Evolutionary conservation across 441 rosid species (phyloP), one percentile per base, ranked within the genome.

Genomic region (Gossypium schwendimanii): DNA sequence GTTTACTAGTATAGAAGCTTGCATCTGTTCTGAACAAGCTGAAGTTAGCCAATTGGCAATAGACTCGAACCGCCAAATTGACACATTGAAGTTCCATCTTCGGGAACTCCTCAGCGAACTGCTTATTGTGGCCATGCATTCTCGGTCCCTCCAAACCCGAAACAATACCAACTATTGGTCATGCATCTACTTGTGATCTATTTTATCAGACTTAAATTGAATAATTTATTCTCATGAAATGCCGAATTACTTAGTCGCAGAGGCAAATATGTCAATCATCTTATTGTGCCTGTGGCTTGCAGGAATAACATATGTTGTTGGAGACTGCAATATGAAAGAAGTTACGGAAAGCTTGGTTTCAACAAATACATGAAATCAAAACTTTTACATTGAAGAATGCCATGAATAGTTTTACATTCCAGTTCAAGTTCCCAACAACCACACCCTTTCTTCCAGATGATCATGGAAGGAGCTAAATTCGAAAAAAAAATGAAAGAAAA

Each of bases 381-480:
- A 12, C 17, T 39, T 72, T 65, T 78, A 73, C 69, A 73, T 1
- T 52, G 53, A 65, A 15, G 23, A n/a, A 64, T n/a, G 17, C 28
- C 28, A 4, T 5, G 58, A 15, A 55, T 53, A 20, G 44, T 8
- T 70, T 65, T 70, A 64, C 72, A 52, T 57, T 18, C 55, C 57
- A 71, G 3, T 3, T 21, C 36, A 26, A 58, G 57, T 53, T 65
- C 63, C 21, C 54, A 8, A 66, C 24, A 18, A 39, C 44, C 44
- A 39, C 11, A 39, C 44, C 44, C 44, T 39, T 39, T 39, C 44
- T 39, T 39, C 44, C 44, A 39, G 11, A 39, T 39, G 44, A 8
- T 39, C 44, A 39, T 39, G 44, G 44, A 4, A 5, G 0, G 14
- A 52, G 17, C 9, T 6, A 6, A 52, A 15, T 39, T 39, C 3